phyloP scores from a whole-genome alignment of 106 monocot species.

The Platanthera guangdongensis region DNA sequence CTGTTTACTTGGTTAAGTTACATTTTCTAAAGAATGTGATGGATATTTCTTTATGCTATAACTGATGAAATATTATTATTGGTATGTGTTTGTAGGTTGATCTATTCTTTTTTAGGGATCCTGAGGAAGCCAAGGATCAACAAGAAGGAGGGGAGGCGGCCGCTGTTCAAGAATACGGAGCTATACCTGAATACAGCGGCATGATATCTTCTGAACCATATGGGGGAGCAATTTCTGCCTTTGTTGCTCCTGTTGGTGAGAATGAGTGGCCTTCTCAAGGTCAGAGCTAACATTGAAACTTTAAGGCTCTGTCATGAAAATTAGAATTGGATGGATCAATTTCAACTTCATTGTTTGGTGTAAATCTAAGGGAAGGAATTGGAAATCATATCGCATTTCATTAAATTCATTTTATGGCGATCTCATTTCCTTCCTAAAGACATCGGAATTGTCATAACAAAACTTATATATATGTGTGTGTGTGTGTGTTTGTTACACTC shows the following conservation, averaged over 20 bases:
- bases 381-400: no score
- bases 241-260: conserved; percentile 18
- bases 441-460: no score
- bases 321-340: no score
- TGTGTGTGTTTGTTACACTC: no score
- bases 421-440: no score
- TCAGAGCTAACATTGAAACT: neutral
- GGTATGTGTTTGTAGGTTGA: conserved; percentile 42
- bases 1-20: neutral
- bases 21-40: neutral
- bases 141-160: conserved; percentile 53
- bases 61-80: neutral
- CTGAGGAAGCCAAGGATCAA: conserved; percentile 72
- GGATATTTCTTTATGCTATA: neutral
- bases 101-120: conserved; percentile 79
- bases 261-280: conserved; percentile 33
- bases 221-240: conserved; percentile 1
- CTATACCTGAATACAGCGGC: conserved; percentile 28
- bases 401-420: no score
- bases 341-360: no score
- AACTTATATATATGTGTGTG: no score
- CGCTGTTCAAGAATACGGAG: conserved; percentile 42
- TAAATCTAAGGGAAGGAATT: no score
- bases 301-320: neutral
- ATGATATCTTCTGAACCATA: conserved; percentile 18